A percentile compares a stretch with the other conserved stretches of the same genome.
Conservation (phyloP, 306 rosid species). For the Cotoneaster glaucophyllus region DNA sequence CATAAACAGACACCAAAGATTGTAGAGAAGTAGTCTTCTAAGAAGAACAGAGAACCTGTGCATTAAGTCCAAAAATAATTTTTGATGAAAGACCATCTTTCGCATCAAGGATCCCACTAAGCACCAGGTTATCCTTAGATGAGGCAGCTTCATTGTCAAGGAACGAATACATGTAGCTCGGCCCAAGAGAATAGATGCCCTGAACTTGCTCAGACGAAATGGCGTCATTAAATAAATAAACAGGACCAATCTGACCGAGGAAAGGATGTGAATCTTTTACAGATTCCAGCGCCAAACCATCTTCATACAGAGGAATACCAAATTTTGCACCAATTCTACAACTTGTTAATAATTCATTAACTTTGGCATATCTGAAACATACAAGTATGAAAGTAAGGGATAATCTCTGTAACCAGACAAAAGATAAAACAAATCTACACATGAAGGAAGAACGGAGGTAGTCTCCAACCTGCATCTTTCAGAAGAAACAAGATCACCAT, state of each 20-base stretch:
- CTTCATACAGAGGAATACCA: slow-evolving; percentile 50
- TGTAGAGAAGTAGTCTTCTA: not conserved
- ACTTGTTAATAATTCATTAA: slow-evolving; percentile 66
- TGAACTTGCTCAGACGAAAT: slow-evolving; percentile 85
- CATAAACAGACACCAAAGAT: not conserved
- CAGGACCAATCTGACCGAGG: slow-evolving; percentile 91
- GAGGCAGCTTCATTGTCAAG: slow-evolving; percentile 81
- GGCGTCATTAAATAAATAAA: slow-evolving; percentile 77
- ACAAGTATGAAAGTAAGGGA: slow-evolving; percentile 21
- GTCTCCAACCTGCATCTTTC: slow-evolving; percentile 88
- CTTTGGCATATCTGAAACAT: slow-evolving; percentile 78
- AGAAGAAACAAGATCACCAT: slow-evolving; percentile 86
- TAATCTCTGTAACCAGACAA: not conserved
- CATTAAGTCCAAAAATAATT: slow-evolving; percentile 87
- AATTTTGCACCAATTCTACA: slow-evolving; percentile 80
- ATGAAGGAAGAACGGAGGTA: slow-evolving; percentile 8
- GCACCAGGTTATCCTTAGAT: slow-evolving; percentile 53
- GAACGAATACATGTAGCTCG: slow-evolving; percentile 94
- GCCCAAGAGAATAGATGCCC: slow-evolving; percentile 88
- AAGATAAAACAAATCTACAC: not conserved
- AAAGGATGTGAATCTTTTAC: slow-evolving; percentile 67
- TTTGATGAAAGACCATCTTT: slow-evolving; percentile 87
- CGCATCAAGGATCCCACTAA: slow-evolving; percentile 75
- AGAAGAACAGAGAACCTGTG: slow-evolving; percentile 56
- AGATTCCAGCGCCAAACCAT: slow-evolving; percentile 50